Percentiles rank a stretch among this genome's conserved stretches.
These are phyloP conservation scores for Akanthomyces lecanii DNA, from an alignment of 2,329 filamentous ascomycete genomes.

Conservation along the genomic window DNA sequence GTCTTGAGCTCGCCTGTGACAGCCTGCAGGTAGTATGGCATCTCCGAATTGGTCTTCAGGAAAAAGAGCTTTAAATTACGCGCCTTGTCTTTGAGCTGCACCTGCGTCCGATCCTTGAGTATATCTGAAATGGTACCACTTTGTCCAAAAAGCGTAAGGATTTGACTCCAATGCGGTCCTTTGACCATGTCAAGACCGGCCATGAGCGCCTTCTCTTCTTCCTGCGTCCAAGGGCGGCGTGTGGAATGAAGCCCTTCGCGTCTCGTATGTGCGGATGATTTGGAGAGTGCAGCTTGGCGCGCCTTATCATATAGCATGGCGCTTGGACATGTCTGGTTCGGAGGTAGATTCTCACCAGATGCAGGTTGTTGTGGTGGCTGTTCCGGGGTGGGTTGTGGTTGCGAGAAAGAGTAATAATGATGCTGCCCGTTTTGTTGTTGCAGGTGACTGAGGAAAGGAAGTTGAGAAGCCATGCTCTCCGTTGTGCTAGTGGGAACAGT, in stretches of 20 bases:
- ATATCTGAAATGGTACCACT: constrained; percentile 78
- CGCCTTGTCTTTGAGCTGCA: constrained; percentile 89
- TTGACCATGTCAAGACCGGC: constrained; percentile 82
- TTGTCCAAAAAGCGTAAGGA: constrained; percentile 74
- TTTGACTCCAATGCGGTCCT: constrained; percentile 91
- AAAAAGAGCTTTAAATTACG: constrained; percentile 88
- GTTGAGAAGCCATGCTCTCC: constrained; percentile 33
- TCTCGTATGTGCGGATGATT: constrained; percentile 51
- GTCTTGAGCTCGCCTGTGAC: constrained; percentile 90
- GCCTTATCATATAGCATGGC: constrained; percentile 55
- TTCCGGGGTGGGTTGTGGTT: constrained; percentile 23
- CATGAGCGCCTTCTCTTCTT: constrained; percentile 89
- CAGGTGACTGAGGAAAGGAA: constrained; percentile 34
- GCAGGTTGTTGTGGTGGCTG: constrained; percentile 16
- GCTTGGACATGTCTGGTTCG: constrained; percentile 53
- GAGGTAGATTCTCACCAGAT: constrained; percentile 43
- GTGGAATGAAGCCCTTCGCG: constrained; percentile 57
- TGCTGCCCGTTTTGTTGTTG: constrained; percentile 34
- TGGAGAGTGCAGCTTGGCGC: constrained; percentile 54
- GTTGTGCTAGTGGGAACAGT: constrained; percentile 38
- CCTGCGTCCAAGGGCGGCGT: constrained; percentile 78
- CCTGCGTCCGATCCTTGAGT: constrained; percentile 82
- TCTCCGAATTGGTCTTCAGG: constrained; percentile 84
- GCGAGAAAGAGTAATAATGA: constrained; percentile 32
- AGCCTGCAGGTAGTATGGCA: constrained; percentile 80